Percentiles rank a stretch among this genome's conserved stretches.
Evolutionary conservation across 163 green algal species (phyloP).

Genomic region (Trebouxiophyceae sp.): DNA sequence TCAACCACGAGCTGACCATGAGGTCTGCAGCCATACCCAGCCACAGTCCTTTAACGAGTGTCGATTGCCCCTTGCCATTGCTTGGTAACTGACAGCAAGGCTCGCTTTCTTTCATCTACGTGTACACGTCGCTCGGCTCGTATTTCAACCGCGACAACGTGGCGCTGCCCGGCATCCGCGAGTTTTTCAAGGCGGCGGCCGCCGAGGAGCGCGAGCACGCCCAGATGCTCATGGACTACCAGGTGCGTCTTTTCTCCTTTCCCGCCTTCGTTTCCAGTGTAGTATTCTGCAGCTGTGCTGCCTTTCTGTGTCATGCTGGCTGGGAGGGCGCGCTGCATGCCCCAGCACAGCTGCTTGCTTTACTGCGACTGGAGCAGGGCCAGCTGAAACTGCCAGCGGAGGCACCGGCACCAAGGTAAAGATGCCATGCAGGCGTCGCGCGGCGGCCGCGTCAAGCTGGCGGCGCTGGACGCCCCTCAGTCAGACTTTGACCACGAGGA

Average conservation of each 20-base stretch:
- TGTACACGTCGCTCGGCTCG: slow-evolving; percentile 67
- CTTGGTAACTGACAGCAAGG: no score
- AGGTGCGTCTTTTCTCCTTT: slow-evolving; percentile 29
- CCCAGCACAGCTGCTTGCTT: not conserved
- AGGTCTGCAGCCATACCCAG: not conserved
- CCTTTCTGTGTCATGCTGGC: not conserved
- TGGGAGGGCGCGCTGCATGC: not conserved
- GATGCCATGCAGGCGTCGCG: slow-evolving; percentile 22
- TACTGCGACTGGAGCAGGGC: no score
- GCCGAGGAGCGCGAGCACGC: slow-evolving; percentile 79
- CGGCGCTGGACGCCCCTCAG: slow-evolving; percentile 57
- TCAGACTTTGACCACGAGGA: slow-evolving; percentile 44
- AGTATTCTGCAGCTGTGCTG: not conserved
- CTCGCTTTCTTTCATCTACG: slow-evolving; percentile 48
- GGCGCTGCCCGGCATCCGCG: slow-evolving; percentile 39
- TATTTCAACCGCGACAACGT: slow-evolving; percentile 60
- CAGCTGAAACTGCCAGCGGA: no score
- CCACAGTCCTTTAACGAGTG: not conserved
- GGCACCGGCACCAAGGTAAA: no score
- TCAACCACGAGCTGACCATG: slow-evolving; percentile 45
- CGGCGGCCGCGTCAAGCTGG: slow-evolving; percentile 66
- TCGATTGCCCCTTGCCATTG: not conserved
- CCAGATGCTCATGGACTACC: slow-evolving; percentile 81
- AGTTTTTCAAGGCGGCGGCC: slow-evolving; percentile 35
- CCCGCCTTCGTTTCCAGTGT: not conserved